Conservation (phyloP, 495 filamentous ascomycete genomes). For the Sabuloglossum arenarium region DNA sequence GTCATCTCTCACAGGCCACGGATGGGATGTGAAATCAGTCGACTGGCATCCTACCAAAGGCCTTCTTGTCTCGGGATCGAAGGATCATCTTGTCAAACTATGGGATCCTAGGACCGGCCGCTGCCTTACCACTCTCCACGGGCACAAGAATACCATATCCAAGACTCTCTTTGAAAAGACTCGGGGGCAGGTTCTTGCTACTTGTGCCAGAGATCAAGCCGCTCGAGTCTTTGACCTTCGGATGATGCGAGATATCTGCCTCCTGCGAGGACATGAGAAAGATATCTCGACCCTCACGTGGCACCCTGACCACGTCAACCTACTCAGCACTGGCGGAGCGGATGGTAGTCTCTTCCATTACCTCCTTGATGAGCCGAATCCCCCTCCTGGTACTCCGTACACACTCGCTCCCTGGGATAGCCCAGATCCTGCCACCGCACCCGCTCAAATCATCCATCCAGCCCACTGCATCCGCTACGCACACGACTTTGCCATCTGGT, state of each 20-base stretch:
- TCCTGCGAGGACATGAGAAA: slow-evolving; percentile 83
- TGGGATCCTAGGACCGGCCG: slow-evolving; percentile 87
- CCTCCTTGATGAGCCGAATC: slow-evolving; percentile 76
- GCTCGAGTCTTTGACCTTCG: slow-evolving; percentile 84
- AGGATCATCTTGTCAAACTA: slow-evolving; percentile 90
- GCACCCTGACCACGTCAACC: slow-evolving; percentile 76
- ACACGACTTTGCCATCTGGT: slow-evolving; percentile 90
- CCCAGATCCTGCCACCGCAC: slow-evolving; percentile 51
- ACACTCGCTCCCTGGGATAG: slow-evolving; percentile 67
- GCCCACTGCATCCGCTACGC: slow-evolving; percentile 69
- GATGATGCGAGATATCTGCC: slow-evolving; percentile 93
- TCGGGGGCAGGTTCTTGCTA: slow-evolving; percentile 67
- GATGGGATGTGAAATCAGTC: slow-evolving; percentile 88
- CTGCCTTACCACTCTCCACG: slow-evolving; percentile 82
- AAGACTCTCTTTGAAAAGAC: slow-evolving; percentile 71
- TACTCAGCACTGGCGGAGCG: slow-evolving; percentile 77
- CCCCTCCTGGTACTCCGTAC: slow-evolving; percentile 41
- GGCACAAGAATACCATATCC: slow-evolving; percentile 92
- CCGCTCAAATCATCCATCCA: slow-evolving; percentile 71
- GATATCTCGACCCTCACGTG: slow-evolving; percentile 81
- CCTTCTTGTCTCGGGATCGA: slow-evolving; percentile 84
- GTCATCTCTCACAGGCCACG: slow-evolving; percentile 64
- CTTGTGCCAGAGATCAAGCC: slow-evolving; percentile 78
- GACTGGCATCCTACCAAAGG: slow-evolving; percentile 98
- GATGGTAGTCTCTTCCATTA: slow-evolving; percentile 86